Base-by-base conservation (phyloP, 1,284 basidiomycete genomes). In the Leucoagaricus sp. region DNA sequence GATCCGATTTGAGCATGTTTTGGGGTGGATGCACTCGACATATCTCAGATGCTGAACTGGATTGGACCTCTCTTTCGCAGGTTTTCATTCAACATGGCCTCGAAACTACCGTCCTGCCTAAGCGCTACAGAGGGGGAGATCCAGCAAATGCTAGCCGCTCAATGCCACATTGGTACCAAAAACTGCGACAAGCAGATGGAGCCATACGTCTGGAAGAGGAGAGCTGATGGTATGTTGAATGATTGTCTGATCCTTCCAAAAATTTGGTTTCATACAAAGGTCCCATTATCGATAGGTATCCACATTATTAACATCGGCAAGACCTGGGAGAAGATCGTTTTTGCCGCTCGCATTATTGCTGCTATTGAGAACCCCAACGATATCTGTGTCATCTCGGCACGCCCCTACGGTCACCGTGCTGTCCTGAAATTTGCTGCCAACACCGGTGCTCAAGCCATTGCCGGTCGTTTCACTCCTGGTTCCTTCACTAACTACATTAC, bases 401-500 rank as follows among this genome's bases (percentile, higher is more conserved):
- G 97, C 66, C 93, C 94, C 60, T 99, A 98, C 82, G 97, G 97
- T 63, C 97, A 99, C 83, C 94, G 96, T 76, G 97, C 94, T 58
- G 96, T 99, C 74, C 88, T 98, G 79, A 99, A 98, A 83, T 98
- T 87, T 77, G 96, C 95, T 61, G 87, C 94, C 71, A 96, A 96
- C 85, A 98, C 96, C 62, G 96, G 96, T 68, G 96, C 96, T 54
- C 93, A 96, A 75, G 94, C 96, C 64, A 99, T 99, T 70, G 97
- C 96, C 64, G 96, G 96, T 69, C 94, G 96, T 70, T 98, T 99
- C 84, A 99, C 96, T 67, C 96, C 96, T 68, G 97, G 97, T 84
- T 91, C 87, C 69, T 95, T 96, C 84, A 99, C 96, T 75, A 99
- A 99, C 84, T 98, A 98, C 84, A 97, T 98, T 85, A 98, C 96